These are phyloP conservation scores for Raddia guianensis DNA, from an alignment of 176 grass and related monocot genomes.

Conservation along the genomic window DNA sequence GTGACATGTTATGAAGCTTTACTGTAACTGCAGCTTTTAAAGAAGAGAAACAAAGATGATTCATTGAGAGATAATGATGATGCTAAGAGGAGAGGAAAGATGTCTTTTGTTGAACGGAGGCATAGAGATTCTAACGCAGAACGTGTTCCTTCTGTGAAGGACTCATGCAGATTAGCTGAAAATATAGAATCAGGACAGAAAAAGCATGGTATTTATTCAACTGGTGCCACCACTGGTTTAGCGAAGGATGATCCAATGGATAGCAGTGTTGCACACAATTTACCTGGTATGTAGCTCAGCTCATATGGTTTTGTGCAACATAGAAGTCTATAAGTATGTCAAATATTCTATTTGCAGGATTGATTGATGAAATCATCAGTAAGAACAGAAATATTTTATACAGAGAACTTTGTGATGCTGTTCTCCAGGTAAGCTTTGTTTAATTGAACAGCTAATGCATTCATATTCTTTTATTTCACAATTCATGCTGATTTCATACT, in stretches of 20 bases:
- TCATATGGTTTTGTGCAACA: constrained; percentile 28
- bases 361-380: constrained; percentile 78
- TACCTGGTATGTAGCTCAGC: constrained; percentile 67
- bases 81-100: constrained; percentile 48
- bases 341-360: constrained; percentile 60
- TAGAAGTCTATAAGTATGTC: constrained; percentile 22
- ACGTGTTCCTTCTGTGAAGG: constrained; percentile 52
- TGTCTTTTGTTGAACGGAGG: constrained; percentile 47
- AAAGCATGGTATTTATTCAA: constrained; percentile 54
- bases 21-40: constrained; percentile 61
- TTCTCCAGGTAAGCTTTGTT: constrained; percentile 62
- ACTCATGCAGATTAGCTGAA: constrained; percentile 50
- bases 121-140: constrained; percentile 48
- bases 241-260: constrained; percentile 41
- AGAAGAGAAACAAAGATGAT: constrained; percentile 87
- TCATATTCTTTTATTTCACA: not conserved
- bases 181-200: constrained; percentile 57
- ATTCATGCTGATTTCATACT: constrained; percentile 31
- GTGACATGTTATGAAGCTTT: constrained; percentile 37
- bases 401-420: constrained; percentile 66
- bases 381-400: constrained; percentile 72
- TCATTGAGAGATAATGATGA: constrained; percentile 65
- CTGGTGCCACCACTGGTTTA: constrained; percentile 47
- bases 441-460: not conserved
- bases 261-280: constrained; percentile 39